These are phyloP conservation scores for Thermothelomyces thermophilus DNA, from an alignment of 2,329 filamentous ascomycete species.

Conservation along the genomic window DNA sequence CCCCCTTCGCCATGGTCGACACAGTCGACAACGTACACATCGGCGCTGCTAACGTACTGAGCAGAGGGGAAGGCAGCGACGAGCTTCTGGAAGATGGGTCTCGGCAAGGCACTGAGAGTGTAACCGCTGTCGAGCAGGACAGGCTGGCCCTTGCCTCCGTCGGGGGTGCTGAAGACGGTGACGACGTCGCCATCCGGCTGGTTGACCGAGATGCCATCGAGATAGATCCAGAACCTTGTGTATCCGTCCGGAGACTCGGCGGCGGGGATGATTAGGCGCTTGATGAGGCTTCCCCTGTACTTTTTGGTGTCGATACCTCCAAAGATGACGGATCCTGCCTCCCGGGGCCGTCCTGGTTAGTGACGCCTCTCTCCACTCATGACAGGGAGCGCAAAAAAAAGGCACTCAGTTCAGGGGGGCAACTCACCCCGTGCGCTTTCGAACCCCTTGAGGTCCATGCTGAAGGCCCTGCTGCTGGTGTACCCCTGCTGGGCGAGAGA, in stretches of 20 bases:
- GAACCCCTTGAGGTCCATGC: conserved; percentile 10
- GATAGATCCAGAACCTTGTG: conserved; percentile 1
- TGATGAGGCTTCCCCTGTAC: conserved; percentile 47
- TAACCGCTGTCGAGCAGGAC: conserved; percentile 11
- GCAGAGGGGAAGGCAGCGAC: conserved; percentile 2
- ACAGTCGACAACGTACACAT: conserved; percentile 4
- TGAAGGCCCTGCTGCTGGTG: conserved; percentile 16
- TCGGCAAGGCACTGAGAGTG: conserved; percentile 6
- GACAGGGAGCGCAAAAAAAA: too few relatives aligned
- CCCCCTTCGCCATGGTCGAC: background rate
- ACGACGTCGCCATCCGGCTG: conserved; percentile 1
- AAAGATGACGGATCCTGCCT: conserved; percentile 35
- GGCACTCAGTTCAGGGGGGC: too few relatives aligned
- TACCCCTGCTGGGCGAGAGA: conserved; percentile 11
- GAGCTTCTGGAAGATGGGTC: conserved; percentile 1
- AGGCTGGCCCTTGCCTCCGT: background rate
- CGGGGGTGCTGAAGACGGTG: background rate
- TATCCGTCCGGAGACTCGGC: background rate
- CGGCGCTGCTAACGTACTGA: background rate
- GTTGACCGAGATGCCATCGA: conserved; percentile 11
- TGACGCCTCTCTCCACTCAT: too few relatives aligned
- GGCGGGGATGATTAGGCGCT: conserved; percentile 46
- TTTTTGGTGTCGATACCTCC: conserved; percentile 53
- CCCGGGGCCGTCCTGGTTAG: background rate
- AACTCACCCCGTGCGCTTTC: conserved; percentile 1